Conservation (phyloP, 1,139 yeast species). For the Petasospora fabianii region DNA sequence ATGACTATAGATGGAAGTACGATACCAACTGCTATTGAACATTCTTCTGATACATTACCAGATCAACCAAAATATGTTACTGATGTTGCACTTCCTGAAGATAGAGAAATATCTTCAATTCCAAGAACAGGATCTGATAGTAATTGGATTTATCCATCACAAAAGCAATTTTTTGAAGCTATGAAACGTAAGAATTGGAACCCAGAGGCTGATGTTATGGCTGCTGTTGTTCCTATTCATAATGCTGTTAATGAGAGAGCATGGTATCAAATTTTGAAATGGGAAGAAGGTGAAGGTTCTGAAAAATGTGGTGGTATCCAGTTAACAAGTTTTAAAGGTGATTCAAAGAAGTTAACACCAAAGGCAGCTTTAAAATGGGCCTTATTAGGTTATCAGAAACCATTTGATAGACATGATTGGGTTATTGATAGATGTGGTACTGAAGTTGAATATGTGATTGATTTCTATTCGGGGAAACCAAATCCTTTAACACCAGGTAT, state of each 20-base stretch:
- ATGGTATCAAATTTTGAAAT: constrained; percentile 76
- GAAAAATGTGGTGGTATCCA: constrained; percentile 82
- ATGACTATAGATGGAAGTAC: constrained; percentile 33
- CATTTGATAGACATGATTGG: constrained; percentile 98
- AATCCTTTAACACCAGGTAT: constrained; percentile 40
- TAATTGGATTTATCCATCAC: constrained; percentile 95
- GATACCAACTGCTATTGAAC: constrained; percentile 29
- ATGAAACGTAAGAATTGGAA: constrained; percentile 90
- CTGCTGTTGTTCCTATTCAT: constrained; percentile 88
- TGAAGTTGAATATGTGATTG: constrained; percentile 85
- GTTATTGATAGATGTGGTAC: constrained; percentile 81
- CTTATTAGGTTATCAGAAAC: constrained; percentile 64
- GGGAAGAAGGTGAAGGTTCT: constrained; percentile 70
- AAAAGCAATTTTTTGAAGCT: constrained; percentile 90
- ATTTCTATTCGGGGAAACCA: constrained; percentile 72
- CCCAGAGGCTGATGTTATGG: constrained; percentile 81
- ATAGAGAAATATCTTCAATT: constrained; percentile 76
- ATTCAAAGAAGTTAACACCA: constrained; percentile 80
- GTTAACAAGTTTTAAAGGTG: constrained; percentile 85
- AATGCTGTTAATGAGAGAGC: constrained; percentile 92
- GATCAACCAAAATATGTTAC: constrained; percentile 31
- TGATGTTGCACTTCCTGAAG: constrained; percentile 49
- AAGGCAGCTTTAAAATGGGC: constrained; percentile 71
- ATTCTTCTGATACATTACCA: constrained; percentile 40
- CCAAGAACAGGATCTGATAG: constrained; percentile 65